Evolutionary conservation across 2,329 filamentous ascomycete genomes (phyloP), one percentile per base, ranked within the genome.

Genomic region (Fusarium tupiense): DNA sequence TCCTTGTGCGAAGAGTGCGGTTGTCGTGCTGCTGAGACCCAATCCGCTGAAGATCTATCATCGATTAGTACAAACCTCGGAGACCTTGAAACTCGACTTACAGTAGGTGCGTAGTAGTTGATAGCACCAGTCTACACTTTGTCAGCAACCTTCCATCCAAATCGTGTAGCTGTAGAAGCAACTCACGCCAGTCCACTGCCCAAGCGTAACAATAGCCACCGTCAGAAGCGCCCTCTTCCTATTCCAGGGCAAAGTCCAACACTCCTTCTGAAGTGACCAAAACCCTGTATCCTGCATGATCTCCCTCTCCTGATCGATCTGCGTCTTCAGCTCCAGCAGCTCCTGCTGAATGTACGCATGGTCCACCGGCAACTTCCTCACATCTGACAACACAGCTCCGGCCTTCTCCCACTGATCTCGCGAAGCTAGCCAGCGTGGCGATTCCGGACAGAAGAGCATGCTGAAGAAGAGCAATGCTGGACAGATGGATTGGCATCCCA

Each of bases 1-100:
- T 22, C 91, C 91, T 1, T 91, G 92, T 4, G 91, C 90, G 77
- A 93, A 91, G 11, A 93, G 86, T 29, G 87, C 87, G n/a, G 87
- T 86, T 26, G 85, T 81, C 6, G 86, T 88, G 8, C 78, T 79
- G 8, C 76, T 73, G 4, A 93, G 83, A 13, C 91, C 91, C 6
- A 92, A 82, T 66, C 87, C 84, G 22, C 82, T 81, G 82, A 93
- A 93, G 64, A 93, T 92, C 24, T 68, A 22, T 22, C 13, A 22
- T 22, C 3, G 1, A 31, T 50, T 8, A 22, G 26, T 52, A 2
- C 14, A 6, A 17, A 12, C 2, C 8, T 3, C 19, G 3, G 6
- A 3, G 4, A 12, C 13, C 5, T 12, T 53, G 50, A 19, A 19
- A 26, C 1, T 2, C 1, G 13, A 49, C 52, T 53, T 38, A 53